Percentiles rank a stretch among this genome's conserved stretches.
These are phyloP conservation scores for Zopfia rhizophila DNA, from an alignment of 2,329 filamentous ascomycete species.

Conservation along the genomic window DNA sequence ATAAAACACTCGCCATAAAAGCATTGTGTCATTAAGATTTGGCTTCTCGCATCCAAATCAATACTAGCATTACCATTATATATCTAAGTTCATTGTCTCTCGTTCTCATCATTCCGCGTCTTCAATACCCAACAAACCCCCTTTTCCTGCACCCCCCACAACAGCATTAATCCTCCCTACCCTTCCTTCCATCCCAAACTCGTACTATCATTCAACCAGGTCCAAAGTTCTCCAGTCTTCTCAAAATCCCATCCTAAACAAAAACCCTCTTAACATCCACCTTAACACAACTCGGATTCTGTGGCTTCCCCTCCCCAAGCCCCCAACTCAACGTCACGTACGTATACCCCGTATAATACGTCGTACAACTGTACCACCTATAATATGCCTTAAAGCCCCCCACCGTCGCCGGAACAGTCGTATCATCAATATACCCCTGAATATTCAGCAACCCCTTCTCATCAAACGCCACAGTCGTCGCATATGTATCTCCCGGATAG, in stretches of 20 bases:
- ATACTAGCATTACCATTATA: too few relatives aligned
- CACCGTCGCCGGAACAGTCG: conserved; percentile 41
- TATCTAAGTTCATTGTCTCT: too few relatives aligned
- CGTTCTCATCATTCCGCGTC: not conserved
- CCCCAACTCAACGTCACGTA: conserved; percentile 59
- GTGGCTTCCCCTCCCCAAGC: conserved; percentile 50
- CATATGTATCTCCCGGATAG: conserved; percentile 33
- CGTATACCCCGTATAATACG: conserved; percentile 52
- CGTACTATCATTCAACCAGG: too few relatives aligned
- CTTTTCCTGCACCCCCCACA: not conserved
- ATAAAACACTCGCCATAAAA: too few relatives aligned
- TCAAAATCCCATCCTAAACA: conserved; percentile 7
- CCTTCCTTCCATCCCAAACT: too few relatives aligned
- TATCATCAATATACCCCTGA: conserved; percentile 54
- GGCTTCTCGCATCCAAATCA: too few relatives aligned
- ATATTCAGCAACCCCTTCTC: conserved; percentile 51
- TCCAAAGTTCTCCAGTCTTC: too few relatives aligned
- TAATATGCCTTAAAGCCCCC: conserved; percentile 41
- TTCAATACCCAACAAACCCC: not conserved
- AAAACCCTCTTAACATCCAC: conserved; percentile 54
- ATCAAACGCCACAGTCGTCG: conserved; percentile 55
- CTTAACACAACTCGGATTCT: conserved; percentile 59
- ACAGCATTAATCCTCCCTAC: too few relatives aligned
- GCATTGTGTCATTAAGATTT: too few relatives aligned
- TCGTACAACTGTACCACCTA: conserved; percentile 59